These are phyloP conservation scores for Ambrosia hybrid DNA, from an alignment of 140 eudicot genomes.

Conservation along the genomic window DNA sequence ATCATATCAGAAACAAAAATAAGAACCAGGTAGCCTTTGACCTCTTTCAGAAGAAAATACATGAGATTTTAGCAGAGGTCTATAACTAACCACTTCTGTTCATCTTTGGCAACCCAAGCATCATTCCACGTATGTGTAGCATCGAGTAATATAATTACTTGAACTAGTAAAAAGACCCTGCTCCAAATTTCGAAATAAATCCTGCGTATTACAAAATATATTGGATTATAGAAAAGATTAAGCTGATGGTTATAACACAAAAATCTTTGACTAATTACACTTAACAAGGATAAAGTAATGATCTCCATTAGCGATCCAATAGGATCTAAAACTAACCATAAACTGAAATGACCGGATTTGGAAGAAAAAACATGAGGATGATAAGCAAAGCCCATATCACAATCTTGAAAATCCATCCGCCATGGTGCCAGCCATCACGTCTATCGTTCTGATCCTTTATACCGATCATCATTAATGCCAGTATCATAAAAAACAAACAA, in stretches of 20 bases:
- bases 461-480: conserved; percentile 88
- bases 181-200: conserved; percentile 79
- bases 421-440: conserved; percentile 97
- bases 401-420: conserved; percentile 91
- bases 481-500: conserved; percentile 76
- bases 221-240: background rate
- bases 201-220: conserved; percentile 45
- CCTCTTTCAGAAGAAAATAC: background rate
- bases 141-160: conserved; percentile 82
- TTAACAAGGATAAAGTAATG: background rate
- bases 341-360: conserved; percentile 60
- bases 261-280: background rate
- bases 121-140: conserved; percentile 98
- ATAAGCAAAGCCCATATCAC: conserved; percentile 75
- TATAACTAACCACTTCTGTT: conserved; percentile 79
- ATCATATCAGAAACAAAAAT: conserved; percentile 11
- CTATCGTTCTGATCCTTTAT: conserved; percentile 91
- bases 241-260: background rate
- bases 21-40: conserved; percentile 3
- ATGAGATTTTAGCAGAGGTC: background rate
- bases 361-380: conserved; percentile 80
- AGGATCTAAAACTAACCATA: conserved; percentile 62
- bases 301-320: background rate
- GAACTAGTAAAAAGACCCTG: conserved; percentile 91
- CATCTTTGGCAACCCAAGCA: conserved; percentile 99